A percentile compares a stretch with the other conserved stretches of the same genome.
Conservation (phyloP, 1,284 basidiomycete genomes). For the Sanghuangporus baumii region DNA sequence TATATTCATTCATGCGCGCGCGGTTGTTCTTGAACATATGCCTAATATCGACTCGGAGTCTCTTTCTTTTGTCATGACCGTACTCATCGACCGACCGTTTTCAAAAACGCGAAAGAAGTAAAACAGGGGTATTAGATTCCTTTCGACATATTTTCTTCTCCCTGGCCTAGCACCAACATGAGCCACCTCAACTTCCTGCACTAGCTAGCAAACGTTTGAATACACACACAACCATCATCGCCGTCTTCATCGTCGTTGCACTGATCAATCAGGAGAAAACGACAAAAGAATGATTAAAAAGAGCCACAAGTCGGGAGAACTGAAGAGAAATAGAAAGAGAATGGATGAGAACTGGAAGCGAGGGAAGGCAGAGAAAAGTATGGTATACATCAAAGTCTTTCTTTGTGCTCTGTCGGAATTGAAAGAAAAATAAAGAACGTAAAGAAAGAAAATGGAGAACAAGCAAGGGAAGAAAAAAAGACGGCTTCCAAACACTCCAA, state of each 20-base stretch:
- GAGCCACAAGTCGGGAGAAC: background rate
- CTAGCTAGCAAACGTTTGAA: background rate
- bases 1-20: background rate
- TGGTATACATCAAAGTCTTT: background rate
- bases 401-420: background rate
- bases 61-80: background rate
- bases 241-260: background rate
- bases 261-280: background rate
- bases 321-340: background rate
- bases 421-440: background rate
- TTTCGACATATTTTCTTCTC: background rate
- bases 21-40: background rate
- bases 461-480: background rate
- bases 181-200: background rate
- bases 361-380: background rate
- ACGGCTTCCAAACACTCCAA: background rate
- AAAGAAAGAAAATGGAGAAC: background rate
- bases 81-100: background rate
- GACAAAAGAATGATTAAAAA: background rate
- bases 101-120: slow-evolving; percentile 4
- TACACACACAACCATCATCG: background rate
- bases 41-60: background rate
- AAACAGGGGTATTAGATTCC: slow-evolving; percentile 7
- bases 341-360: background rate
- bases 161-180: background rate